Evolutionary conservation across 495 filamentous ascomycete species (phyloP), one percentile per base, ranked within the genome.

Genomic region (Rostrohypoxylon terebratum): DNA sequence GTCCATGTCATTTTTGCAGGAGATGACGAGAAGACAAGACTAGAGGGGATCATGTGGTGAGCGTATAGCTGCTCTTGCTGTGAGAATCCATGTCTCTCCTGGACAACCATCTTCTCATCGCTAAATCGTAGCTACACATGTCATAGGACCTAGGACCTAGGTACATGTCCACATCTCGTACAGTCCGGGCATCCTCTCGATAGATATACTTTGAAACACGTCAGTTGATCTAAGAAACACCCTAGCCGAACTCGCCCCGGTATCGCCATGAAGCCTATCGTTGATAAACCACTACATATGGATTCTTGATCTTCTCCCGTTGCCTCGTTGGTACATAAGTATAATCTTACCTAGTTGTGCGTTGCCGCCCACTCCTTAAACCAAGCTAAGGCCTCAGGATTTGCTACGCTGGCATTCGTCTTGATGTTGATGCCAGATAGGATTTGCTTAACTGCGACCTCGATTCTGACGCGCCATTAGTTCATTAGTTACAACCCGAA

Each of bases 371-470:
- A 97, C 60, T 83, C 79, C 62, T 87, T 86, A 79, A 95, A 97
- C 91, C 92, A 97, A 48, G 91, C 91, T 72, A 97, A 83, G 75
- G 93, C 94, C 69, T 88, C 89, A 0, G 90, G 88, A 78, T 97
- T 97, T 2, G 92, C 92, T 44, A 97, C 94, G 68, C 91, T 94
- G 0, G 94, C 92, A 34, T 90, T 91, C 10, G 93, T 94, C 82
- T 92, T 94, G 61, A 96, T 90, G 59, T 92, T 89, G 75, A 92
- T 85, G 7, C 94, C 94, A 36, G 91, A 94, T n/a, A 97, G 78
- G 44, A 97, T 97, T 83, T 96, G 93, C 82, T 97, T 97, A 25
- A 97, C 94, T 2, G 93, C 92, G 36, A 94, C 92, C 77, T 97
- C 94, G 42, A 97, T 93, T 83, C 87, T 88, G 53, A 42, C 18